phyloP scores from a whole-genome alignment of 1,139 yeast genomes.

The Kluyveromyces marxianus region DNA sequence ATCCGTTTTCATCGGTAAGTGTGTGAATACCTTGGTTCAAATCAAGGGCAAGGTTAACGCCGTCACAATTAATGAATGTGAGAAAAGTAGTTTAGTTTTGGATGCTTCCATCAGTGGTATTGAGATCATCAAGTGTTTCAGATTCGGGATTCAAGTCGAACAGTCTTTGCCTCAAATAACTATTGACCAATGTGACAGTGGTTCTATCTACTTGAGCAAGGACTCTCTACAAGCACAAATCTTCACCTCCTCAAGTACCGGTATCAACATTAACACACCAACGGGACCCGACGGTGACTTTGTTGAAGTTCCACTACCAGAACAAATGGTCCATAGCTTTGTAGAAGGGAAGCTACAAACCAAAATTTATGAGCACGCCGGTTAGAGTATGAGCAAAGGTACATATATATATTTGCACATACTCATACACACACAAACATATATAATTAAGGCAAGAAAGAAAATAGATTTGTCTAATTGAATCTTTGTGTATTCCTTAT shows the following conservation, averaged over 20 bases:
- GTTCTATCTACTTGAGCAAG: constrained; percentile 68
- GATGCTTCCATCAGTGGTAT: constrained; percentile 84
- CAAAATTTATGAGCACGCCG: constrained; percentile 52
- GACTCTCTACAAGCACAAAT: constrained; percentile 65
- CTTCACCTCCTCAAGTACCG: constrained; percentile 76
- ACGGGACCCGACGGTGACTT: constrained; percentile 54
- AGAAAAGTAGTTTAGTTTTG: constrained; percentile 64
- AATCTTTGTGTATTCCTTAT: not conserved
- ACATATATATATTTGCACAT: no score
- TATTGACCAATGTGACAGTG: constrained; percentile 84
- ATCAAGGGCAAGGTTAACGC: constrained; percentile 91
- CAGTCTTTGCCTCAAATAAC: constrained; percentile 77
- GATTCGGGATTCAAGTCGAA: constrained; percentile 78
- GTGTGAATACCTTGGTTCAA: constrained; percentile 65
- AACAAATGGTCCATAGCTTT: constrained; percentile 68
- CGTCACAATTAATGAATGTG: constrained; percentile 68
- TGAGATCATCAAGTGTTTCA: constrained; percentile 74
- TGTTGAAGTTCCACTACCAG: constrained; percentile 76
- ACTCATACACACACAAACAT: not conserved
- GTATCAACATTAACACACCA: constrained; percentile 79
- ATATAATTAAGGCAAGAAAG: constrained; percentile 1
- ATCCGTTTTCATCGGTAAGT: constrained; percentile 80
- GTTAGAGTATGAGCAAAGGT: constrained; percentile 26
- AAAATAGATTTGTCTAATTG: not conserved
- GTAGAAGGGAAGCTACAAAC: constrained; percentile 41